A percentile compares a stretch with the other conserved stretches of the same genome.
These are phyloP conservation scores for Populus hybrid DNA, from an alignment of 441 rosid genomes.

Conservation along the genomic window DNA sequence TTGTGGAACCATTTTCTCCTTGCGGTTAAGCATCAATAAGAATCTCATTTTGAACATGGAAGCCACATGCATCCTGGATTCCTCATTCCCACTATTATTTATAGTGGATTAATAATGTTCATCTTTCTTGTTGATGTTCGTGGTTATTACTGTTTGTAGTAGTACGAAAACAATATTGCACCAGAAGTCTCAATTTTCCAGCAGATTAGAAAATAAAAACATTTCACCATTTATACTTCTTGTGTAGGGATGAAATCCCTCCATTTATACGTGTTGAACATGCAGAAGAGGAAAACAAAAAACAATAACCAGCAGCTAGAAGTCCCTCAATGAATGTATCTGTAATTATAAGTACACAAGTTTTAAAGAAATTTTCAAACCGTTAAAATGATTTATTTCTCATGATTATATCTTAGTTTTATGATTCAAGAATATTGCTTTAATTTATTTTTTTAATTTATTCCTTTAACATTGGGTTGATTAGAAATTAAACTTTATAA, in stretches of 20 bases:
- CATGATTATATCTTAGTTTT: too few species aligned
- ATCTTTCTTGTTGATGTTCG: background rate
- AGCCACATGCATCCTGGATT: background rate
- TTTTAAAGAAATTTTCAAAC: too few species aligned
- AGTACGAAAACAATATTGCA: background rate
- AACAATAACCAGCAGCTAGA: background rate
- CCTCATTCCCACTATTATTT: background rate
- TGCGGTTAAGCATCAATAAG: background rate
- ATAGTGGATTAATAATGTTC: background rate
- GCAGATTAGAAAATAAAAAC: background rate
- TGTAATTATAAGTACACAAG: too few species aligned
- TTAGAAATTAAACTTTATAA: too few species aligned
- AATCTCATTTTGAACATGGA: background rate
- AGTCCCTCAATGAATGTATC: background rate
- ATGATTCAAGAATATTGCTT: too few species aligned
- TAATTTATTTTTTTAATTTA: too few species aligned
- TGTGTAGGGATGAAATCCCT: background rate
- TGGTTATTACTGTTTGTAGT: background rate
- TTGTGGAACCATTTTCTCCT: background rate
- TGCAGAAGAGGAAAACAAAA: background rate
- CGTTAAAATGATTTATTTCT: too few species aligned
- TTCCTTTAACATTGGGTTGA: too few species aligned
- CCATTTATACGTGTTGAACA: background rate
- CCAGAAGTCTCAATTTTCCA: background rate
- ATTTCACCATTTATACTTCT: background rate